phyloP scores from a whole-genome alignment of 2,329 filamentous ascomycete species.

The Knoxdaviesia capensis region DNA sequence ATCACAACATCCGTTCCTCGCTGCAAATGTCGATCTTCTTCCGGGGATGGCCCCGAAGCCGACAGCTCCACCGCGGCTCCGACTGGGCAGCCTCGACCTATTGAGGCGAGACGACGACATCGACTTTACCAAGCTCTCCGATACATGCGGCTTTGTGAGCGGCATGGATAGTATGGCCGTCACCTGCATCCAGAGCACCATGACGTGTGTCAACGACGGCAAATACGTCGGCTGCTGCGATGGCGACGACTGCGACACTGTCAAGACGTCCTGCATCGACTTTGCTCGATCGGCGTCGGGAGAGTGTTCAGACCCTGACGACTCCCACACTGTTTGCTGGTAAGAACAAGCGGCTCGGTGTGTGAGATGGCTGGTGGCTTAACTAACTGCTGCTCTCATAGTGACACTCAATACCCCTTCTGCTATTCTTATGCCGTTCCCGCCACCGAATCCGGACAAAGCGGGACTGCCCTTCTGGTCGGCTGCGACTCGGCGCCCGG shows the following conservation, averaged over 20 bases:
- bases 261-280: conserved; percentile 15
- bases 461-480: conserved; percentile 9
- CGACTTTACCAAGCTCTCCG: conserved; percentile 9
- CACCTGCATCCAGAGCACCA: conserved; percentile 7
- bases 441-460: conserved; percentile 5
- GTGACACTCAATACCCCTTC: conserved; percentile 1
- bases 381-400: no score
- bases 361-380: no score
- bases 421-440: conserved; percentile 13
- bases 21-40: no score
- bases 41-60: no score
- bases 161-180: conserved; percentile 9
- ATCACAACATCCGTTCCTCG: no score
- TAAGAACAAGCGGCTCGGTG: conserved; percentile 4
- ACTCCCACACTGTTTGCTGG: conserved; percentile 17
- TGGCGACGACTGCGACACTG: conserved; percentile 9
- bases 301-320: conserved; percentile 9
- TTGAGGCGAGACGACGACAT: conserved; percentile 10
- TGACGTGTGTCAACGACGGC: conserved; percentile 10
- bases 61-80: conserved; percentile 9
- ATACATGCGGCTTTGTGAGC: conserved; percentile 13
- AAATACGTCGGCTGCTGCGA: conserved; percentile 14
- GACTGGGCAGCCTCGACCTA: conserved; percentile 12
- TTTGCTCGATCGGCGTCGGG: conserved; percentile 9
- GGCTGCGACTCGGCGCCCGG: conserved; percentile 10